Evolutionary conservation across 2,329 filamentous ascomycete species (phyloP), one percentile per base, ranked within the genome.

Genomic region (Reticulascus tulasneorum): DNA sequence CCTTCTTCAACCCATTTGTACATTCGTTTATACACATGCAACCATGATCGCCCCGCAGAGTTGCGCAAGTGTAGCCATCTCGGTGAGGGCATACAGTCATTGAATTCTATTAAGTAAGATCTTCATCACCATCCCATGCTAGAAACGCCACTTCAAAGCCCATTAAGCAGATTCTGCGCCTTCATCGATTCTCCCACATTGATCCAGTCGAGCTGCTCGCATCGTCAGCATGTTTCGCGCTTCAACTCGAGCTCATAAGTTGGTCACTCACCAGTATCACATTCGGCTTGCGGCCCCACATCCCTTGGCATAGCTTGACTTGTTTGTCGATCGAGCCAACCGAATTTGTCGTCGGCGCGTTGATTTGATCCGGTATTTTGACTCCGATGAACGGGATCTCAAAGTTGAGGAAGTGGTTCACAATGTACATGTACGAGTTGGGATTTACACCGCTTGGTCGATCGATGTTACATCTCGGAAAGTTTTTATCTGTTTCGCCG

Each of bases 381-480:
- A 67, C 49, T n/a, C 53, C 56, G 2, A 53, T 42, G 6, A 49
- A 51, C 29, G 49, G 30, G 20, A 63, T 15, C 25, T 58, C 54
- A 8, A 54, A 23, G 37, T 62, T 55, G 13, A 58, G 40, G 37
- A 59, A 59, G 47, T 69, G 65, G 50, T 67, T 68, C 37, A 63
- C 61, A 26, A 71, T 56, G 35, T 62, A 64, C 66, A 73, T 66
- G 21, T 62, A 61, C 18, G 55, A 56, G 15, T 55, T 47, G 0
- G 64, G 50, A 21, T 62, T 54, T 16, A 58, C 62, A 1, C 55
- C 56, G 1, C 54, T 33, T 0, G 86, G 86, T 7, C 85, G 73
- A 52, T 84, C 71, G 4, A 86, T 68, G 9, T 64, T 63, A 61
- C 86, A 91, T 26, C 72, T 74, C 51, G 79, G 78, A 51, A 84